phyloP scores from a whole-genome alignment of 164 flowering plant species.

The Tetrastigma voinierianum region DNA sequence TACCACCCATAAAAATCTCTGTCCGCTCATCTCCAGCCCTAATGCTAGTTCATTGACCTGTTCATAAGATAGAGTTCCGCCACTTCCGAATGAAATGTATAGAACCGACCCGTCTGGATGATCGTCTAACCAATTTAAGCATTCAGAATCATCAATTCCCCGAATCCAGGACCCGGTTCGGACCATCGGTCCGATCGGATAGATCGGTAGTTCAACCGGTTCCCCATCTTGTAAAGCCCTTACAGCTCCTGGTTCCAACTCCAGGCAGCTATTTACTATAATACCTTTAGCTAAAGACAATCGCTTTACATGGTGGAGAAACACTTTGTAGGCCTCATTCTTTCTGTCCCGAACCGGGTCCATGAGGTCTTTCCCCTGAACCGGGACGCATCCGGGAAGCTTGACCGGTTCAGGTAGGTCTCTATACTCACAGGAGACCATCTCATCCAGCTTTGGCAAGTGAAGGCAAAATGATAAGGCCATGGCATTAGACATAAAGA shows the following conservation, averaged over 20 bases:
- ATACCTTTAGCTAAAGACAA: slow-evolving; percentile 24
- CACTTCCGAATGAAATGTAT: slow-evolving; percentile 42
- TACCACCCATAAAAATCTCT: slow-evolving; percentile 42
- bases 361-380: slow-evolving; percentile 25
- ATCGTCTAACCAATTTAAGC: slow-evolving; percentile 38
- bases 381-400: slow-evolving; percentile 35
- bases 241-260: slow-evolving; percentile 23
- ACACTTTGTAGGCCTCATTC: slow-evolving; percentile 23
- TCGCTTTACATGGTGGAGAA: slow-evolving; percentile 14
- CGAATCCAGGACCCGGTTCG: background rate
- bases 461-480: slow-evolving; percentile 23
- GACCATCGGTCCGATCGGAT: slow-evolving; percentile 38
- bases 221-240: slow-evolving; percentile 15
- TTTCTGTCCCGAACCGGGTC: slow-evolving; percentile 30
- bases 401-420: slow-evolving; percentile 26
- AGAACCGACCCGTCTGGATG: slow-evolving; percentile 40
- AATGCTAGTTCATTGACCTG: slow-evolving; percentile 37
- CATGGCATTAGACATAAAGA: slow-evolving; percentile 37
- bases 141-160: slow-evolving; percentile 5
- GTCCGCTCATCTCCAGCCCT: slow-evolving; percentile 41
- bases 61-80: slow-evolving; percentile 33
- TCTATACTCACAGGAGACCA: slow-evolving; percentile 21
- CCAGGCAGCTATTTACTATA: slow-evolving; percentile 25
- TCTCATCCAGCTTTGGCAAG: slow-evolving; percentile 30
- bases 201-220: slow-evolving; percentile 21